These are phyloP conservation scores for Pythium rishiriense DNA, from an alignment of 352 stramenopile genomes.

Conservation along the genomic window DNA sequence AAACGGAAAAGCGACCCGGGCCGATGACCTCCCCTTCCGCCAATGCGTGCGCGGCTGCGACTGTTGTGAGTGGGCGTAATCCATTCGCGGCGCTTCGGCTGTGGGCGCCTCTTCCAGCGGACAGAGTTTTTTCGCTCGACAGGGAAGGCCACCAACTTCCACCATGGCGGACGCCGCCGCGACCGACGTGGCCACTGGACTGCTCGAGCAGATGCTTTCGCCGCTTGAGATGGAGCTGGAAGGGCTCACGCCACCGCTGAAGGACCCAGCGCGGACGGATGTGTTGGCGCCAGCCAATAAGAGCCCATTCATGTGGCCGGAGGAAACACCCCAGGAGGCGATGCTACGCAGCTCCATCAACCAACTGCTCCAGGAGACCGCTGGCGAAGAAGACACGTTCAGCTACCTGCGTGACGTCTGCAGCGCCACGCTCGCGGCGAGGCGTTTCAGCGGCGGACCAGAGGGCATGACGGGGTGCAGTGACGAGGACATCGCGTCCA, in stretches of 20 bases:
- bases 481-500: constrained; percentile 31
- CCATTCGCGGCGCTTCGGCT: background rate
- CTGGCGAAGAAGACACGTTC: constrained; percentile 44
- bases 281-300: background rate
- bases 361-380: constrained; percentile 54
- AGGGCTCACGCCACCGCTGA: background rate
- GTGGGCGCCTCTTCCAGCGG: too few relatives aligned
- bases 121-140: too few relatives aligned
- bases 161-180: constrained; percentile 1
- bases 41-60: background rate
- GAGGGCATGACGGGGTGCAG: constrained; percentile 28
- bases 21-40: too few relatives aligned
- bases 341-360: constrained; percentile 49
- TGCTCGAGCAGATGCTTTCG: constrained; percentile 13
- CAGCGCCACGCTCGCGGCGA: constrained; percentile 38
- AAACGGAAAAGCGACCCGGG: constrained; percentile 25
- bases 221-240: constrained; percentile 5
- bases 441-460: constrained; percentile 11
- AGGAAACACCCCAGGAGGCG: constrained; percentile 27
- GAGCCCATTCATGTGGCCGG: background rate
- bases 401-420: constrained; percentile 70
- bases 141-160: background rate
- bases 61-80: background rate
- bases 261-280: background rate
- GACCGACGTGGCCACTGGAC: background rate